phyloP scores from a whole-genome alignment of 139 green algal species.

The Nannochloris sp. region DNA sequence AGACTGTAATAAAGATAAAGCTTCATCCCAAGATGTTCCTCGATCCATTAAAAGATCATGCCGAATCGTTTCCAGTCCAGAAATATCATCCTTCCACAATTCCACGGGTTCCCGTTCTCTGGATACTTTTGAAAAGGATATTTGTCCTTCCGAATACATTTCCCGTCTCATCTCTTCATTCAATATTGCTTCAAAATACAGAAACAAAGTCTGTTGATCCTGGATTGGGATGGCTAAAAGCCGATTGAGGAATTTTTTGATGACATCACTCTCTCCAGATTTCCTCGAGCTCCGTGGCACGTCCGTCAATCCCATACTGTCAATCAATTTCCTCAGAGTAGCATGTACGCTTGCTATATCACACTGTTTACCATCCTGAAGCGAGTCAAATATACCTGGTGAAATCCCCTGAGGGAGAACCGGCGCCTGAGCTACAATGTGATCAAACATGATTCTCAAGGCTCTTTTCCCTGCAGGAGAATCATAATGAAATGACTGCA shows the following conservation, averaged over 20 bases:
- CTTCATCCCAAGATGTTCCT: slow-evolving; percentile 49
- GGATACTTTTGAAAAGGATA: slow-evolving; percentile 48
- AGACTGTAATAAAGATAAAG: slow-evolving; percentile 32
- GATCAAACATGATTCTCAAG: slow-evolving; percentile 48
- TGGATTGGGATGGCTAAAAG: slow-evolving; percentile 66
- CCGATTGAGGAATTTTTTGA: slow-evolving; percentile 73
- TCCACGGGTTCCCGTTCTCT: slow-evolving; percentile 10
- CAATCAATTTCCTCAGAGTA: slow-evolving; percentile 11
- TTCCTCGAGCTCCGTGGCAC: neutral
- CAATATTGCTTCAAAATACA: slow-evolving; percentile 61
- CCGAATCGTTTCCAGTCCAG: slow-evolving; percentile 37
- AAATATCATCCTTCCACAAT: slow-evolving; percentile 47
- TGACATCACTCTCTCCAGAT: slow-evolving; percentile 31
- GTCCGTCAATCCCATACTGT: slow-evolving; percentile 44
- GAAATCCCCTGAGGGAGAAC: slow-evolving; percentile 28
- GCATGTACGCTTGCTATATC: slow-evolving; percentile 62
- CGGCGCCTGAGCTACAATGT: slow-evolving; percentile 28
- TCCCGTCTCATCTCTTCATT: slow-evolving; percentile 47
- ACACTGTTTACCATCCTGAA: slow-evolving; percentile 40
- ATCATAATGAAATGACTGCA: slow-evolving; percentile 68
- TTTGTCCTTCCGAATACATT: slow-evolving; percentile 50
- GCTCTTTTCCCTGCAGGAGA: slow-evolving; percentile 40
- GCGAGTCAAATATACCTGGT: slow-evolving; percentile 32
- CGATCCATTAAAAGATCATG: slow-evolving; percentile 59
- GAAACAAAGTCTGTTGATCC: slow-evolving; percentile 75